Conservation (phyloP, 2,329 filamentous ascomycete genomes). For the Calycina herbarum region DNA sequence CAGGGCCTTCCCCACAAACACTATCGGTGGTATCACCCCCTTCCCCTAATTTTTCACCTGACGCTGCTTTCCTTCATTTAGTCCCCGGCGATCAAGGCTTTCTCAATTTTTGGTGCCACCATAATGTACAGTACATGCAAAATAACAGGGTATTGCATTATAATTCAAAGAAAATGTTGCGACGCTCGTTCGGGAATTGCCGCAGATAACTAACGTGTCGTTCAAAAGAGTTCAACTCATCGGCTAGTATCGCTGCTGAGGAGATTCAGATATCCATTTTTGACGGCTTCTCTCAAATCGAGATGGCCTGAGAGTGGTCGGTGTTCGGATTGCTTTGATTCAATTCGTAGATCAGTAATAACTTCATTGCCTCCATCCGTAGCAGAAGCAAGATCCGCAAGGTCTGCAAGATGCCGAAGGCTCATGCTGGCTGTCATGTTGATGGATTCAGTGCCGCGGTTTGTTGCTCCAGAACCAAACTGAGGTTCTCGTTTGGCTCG, state of each 20-base stretch:
- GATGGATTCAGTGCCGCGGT: constrained; percentile 19
- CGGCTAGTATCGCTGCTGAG: constrained; percentile 22
- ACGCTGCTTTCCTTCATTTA: no score
- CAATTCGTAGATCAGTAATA: constrained; percentile 16
- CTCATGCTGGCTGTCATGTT: constrained; percentile 29
- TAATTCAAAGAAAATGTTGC: no score
- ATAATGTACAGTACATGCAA: no score
- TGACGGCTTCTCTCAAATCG: constrained; percentile 24
- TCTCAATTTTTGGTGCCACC: no score
- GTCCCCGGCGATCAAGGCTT: no score
- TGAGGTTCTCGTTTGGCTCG: constrained; percentile 39
- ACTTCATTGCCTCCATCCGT: constrained; percentile 25
- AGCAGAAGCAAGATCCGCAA: constrained; percentile 52
- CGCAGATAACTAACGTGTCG: no score
- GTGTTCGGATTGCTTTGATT: constrained; percentile 19
- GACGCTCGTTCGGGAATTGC: no score
- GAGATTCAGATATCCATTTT: constrained; percentile 25
- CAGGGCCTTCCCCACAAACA: no score
- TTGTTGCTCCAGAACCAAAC: not conserved
- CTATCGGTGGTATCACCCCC: no score
- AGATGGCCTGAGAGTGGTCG: constrained; percentile 13
- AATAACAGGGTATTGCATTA: no score
- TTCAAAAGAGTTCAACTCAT: constrained; percentile 7
- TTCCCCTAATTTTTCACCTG: no score
- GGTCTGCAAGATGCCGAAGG: constrained; percentile 37